Base-by-base conservation (phyloP, 768 basidiomycete genomes). In the Phylloporus sp. region DNA sequence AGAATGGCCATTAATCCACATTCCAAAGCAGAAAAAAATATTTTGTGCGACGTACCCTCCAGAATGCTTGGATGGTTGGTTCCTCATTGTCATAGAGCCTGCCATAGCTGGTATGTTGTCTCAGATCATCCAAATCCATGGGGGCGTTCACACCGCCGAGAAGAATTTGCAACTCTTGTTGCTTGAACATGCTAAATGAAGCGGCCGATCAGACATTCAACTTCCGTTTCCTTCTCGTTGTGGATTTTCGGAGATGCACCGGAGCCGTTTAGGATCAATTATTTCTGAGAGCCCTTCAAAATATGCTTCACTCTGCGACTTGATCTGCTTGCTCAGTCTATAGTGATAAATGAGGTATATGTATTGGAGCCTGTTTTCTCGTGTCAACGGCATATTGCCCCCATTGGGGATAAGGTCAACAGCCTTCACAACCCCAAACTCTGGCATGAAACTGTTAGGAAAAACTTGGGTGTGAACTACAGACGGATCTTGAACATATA, bases 211-310 rank as follows among this genome's bases (percentile, higher is more conserved):
- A 62, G 53, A 24, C 15, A 11, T 27, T 31, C n/a, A 27, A 41
- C 7, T 42, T 34, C 32, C 20, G 31, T 11, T 29, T 44, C 26
- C 16, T 12, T 20, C 23, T 13, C 20, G 7, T 13, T 10, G 13
- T 15, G 11, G 22, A 2, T 22, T 40, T 39, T 38, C 15, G 10
- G 15, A 45, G 38, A 65, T 69, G 32, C 39, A 86, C 82, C 85
- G 74, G 20, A 95, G 77, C 91, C 90, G 97, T 60, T 90, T 89
- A 0, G 82, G 83, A 54, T 95, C 88, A 62, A 98, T 89, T 72
- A 98, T 88, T 57, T 95, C 91, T 15, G 86, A 86, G 39, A 99
- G 72, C 1, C 97, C 97, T 49, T 91, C 85, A 58, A 97, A 97
- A 74, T 98, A 91, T 2, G 86, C 87, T 40, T 82, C 81, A 59